Evolutionary conservation across 805 yeast species (phyloP), one percentile per base, ranked within the genome.

Genomic region (Candida nonsorbophila): DNA sequence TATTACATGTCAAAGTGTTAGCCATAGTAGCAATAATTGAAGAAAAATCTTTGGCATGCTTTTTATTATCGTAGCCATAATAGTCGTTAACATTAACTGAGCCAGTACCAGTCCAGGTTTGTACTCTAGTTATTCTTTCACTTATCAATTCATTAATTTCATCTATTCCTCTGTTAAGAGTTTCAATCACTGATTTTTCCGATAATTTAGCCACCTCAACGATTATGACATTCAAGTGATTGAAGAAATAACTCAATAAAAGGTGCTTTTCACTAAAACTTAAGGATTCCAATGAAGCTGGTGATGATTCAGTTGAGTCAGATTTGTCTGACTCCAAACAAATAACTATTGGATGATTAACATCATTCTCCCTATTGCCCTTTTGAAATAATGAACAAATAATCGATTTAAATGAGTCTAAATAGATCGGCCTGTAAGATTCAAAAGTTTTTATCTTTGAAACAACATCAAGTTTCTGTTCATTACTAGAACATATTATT

Each of bases 31-130:
- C 45, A 11, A 61, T 48, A 15, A 53, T 40, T 22, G 49, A 56
- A 16, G 41, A 25, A 25, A 50, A 33, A 16, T 31, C 33, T 7
- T 33, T 20, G n/a, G 11, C 12, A 13, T 22, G 22, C 19, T 20
- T 17, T 15, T 24, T 24, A 12, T 24, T 15, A 17, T 13, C 17
- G 14, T 24, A 17, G 20, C 27, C 30, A 18, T 20, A 25, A 9
- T 27, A 22, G n/a, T 28, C 23, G 23, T 23, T 7, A 12, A 15
- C 20, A n/a, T 20, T 18, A 6, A 20, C 12, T 4, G 34, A 28
- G 3, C 59, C 55, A 7, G 66, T 58, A 11, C 68, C 69, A 1
- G 68, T 62, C 69, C 69, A 63, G 11, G 58, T 53, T 48, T 67
- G 55, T 37, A 69, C 56, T 30, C 65, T 47, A n/a, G 53, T 28